Evolutionary conservation across 2,329 filamentous ascomycete genomes (phyloP).

Genomic region (Catunica adiposa): DNA sequence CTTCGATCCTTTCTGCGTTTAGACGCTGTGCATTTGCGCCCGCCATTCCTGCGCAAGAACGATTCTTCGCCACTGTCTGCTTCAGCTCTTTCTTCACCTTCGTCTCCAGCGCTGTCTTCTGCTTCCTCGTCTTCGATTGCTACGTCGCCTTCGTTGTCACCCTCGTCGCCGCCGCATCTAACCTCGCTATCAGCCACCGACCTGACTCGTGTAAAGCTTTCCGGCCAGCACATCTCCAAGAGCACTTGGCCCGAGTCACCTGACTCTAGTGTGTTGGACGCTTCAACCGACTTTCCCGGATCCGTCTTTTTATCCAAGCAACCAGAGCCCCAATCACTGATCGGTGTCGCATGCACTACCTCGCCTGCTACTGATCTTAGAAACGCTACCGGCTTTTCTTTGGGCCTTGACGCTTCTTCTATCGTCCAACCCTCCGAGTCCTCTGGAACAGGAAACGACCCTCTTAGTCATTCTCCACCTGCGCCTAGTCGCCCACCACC

Average conservation of each 20-base stretch:
- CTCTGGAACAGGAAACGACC: too few species aligned
- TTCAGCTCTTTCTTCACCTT: conserved; percentile 8
- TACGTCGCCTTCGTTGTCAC: neutral
- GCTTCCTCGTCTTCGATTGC: conserved; percentile 1
- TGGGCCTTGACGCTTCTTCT: neutral
- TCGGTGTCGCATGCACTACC: conserved; percentile 9
- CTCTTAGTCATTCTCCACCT: neutral
- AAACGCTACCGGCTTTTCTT: neutral
- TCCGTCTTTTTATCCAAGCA: neutral
- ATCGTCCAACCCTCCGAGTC: neutral
- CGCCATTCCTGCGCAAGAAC: conserved; percentile 11
- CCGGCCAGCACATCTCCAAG: neutral
- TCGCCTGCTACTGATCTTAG: neutral
- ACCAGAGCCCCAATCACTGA: neutral
- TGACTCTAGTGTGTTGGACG: conserved; percentile 7
- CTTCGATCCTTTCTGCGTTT: conserved; percentile 11
- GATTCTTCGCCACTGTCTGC: neutral
- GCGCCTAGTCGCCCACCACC: conserved; percentile 6
- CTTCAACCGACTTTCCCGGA: conserved; percentile 1
- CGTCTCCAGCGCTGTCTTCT: conserved; percentile 8
- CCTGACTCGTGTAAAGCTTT: neutral
- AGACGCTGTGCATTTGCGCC: conserved; percentile 9
- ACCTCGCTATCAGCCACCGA: conserved; percentile 3
- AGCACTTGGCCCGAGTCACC: conserved; percentile 8
- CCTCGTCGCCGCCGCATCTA: neutral